phyloP scores from a whole-genome alignment of 208 protist genomes.

The Porcisia hertigi region DNA sequence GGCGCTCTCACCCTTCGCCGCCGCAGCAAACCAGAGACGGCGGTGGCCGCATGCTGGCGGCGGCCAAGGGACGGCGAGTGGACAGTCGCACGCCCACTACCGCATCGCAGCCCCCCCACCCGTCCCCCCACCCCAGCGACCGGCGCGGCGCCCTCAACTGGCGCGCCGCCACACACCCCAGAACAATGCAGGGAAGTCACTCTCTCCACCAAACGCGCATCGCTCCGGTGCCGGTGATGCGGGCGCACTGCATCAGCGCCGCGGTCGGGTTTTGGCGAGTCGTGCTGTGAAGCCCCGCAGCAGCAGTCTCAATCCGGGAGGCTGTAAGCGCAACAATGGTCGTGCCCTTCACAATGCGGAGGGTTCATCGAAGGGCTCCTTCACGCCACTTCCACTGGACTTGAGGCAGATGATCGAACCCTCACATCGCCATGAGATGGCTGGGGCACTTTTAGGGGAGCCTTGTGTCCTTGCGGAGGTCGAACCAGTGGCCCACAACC shows the following conservation, averaged over 20 bases:
- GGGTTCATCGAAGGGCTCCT: neutral
- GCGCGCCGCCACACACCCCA: neutral
- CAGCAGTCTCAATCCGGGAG: neutral
- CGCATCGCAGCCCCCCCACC: neutral
- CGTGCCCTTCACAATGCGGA: neutral
- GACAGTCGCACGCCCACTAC: neutral
- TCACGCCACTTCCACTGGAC: neutral
- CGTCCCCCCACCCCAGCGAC: neutral
- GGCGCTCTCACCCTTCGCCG: conserved; percentile 1
- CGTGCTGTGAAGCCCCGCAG: conserved; percentile 4
- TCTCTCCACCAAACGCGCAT: neutral
- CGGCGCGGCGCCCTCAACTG: neutral
- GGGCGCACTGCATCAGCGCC: conserved; percentile 11
- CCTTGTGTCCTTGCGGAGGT: neutral
- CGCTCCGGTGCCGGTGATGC: neutral
- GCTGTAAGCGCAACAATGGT: neutral
- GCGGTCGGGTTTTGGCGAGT: conserved; percentile 16
- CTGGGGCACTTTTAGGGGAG: neutral
- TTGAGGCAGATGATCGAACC: conserved; percentile 31
- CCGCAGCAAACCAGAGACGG: neutral
- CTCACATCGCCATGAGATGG: conserved; percentile 21
- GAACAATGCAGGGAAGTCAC: neutral
- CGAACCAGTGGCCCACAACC: neutral
- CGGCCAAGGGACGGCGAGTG: neutral
- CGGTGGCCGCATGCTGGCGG: neutral